These are phyloP conservation scores for Fusarium multiceps DNA, from an alignment of 2,329 filamentous ascomycete species.

Conservation along the genomic window DNA sequence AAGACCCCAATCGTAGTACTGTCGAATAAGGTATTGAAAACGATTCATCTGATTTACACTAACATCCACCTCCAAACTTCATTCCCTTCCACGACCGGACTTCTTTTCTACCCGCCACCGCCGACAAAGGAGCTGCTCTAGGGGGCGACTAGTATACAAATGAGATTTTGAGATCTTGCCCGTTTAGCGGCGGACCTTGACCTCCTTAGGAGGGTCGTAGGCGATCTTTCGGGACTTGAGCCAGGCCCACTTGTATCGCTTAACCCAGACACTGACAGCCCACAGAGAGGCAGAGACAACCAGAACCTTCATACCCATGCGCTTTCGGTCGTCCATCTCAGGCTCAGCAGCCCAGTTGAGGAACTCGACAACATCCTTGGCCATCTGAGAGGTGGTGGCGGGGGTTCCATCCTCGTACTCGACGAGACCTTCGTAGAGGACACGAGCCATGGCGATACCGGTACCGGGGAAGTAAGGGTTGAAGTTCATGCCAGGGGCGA, in stretches of 20 bases:
- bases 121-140: constrained; percentile 58
- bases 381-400: constrained; percentile 97
- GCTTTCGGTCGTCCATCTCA: constrained; percentile 99
- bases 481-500: constrained; percentile 95
- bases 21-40: constrained; percentile 54
- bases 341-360: constrained; percentile 99
- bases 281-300: constrained; percentile 82
- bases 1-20: constrained; percentile 23
- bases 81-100: constrained; percentile 47
- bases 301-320: constrained; percentile 98
- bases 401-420: constrained; percentile 98
- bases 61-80: constrained; percentile 49
- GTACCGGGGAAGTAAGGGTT: constrained; percentile 99
- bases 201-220: constrained; percentile 79
- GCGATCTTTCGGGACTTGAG: constrained; percentile 95
- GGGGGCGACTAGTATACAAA: constrained; percentile 59
- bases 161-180: constrained; percentile 46
- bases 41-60: constrained; percentile 64
- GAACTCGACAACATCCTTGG: constrained; percentile 99
- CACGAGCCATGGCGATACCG: constrained; percentile 98
- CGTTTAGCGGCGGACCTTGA: constrained; percentile 61
- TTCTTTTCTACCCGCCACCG: constrained; percentile 55
- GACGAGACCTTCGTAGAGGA: constrained; percentile 95
- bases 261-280: constrained; percentile 94
- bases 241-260: constrained; percentile 99